These are phyloP conservation scores for Acer negundo DNA, from an alignment of 345 rosid species.

Conservation along the genomic window DNA sequence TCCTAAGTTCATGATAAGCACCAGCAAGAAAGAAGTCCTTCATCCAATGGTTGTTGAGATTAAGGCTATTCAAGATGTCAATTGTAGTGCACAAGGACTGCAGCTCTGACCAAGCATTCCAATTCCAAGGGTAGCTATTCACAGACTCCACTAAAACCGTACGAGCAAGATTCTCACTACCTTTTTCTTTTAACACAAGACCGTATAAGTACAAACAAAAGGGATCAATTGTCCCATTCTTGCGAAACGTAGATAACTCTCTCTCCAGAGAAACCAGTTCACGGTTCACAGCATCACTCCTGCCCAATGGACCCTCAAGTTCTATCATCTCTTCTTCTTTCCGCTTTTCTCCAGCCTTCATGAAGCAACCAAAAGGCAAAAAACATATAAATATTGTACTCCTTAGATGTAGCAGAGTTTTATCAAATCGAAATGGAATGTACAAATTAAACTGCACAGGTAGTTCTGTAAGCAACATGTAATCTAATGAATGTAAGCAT, in stretches of 20 bases:
- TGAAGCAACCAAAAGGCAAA: conserved; percentile 6
- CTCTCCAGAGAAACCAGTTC: conserved; percentile 81
- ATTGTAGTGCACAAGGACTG: conserved; percentile 75
- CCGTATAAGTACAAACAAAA: conserved; percentile 88
- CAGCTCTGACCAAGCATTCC: conserved; percentile 98
- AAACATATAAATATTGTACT: background rate
- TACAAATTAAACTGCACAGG: background rate
- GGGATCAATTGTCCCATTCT: conserved; percentile 75
- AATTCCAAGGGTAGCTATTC: conserved; percentile 96
- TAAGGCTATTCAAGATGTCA: conserved; percentile 71
- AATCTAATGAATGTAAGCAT: background rate
- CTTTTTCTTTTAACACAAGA: conserved; percentile 87
- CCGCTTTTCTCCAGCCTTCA: conserved; percentile 94
- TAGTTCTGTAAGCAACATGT: background rate
- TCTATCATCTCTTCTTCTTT: conserved; percentile 96
- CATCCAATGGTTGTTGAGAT: conserved; percentile 90
- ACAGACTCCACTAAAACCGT: conserved; percentile 85
- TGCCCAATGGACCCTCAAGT: conserved; percentile 86
- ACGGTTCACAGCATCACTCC: conserved; percentile 70
- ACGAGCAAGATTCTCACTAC: conserved; percentile 71
- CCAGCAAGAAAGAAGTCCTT: conserved; percentile 90
- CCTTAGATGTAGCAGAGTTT: background rate
- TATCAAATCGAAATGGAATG: background rate
- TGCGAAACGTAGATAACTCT: conserved; percentile 69
- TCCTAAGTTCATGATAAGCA: conserved; percentile 88